Evolutionary conservation across 805 yeast genomes (phyloP).

Genomic region (Wickerhamiella alocasiicola): DNA sequence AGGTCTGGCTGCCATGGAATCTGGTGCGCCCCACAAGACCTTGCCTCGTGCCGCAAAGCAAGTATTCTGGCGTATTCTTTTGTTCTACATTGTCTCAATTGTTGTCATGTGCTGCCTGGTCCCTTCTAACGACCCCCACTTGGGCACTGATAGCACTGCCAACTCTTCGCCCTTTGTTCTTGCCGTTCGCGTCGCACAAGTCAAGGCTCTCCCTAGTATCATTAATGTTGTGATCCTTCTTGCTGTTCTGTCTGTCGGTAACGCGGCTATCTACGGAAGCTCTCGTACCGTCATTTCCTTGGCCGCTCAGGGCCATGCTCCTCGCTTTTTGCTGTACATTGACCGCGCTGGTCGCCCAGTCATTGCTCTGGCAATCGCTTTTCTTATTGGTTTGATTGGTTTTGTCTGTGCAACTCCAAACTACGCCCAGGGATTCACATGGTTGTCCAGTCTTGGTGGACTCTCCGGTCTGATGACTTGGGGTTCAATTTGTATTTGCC

Average conservation of each 20-base stretch:
- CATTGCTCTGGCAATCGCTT: constrained; percentile 42
- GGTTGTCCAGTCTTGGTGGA: constrained; percentile 71
- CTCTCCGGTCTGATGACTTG: constrained; percentile 65
- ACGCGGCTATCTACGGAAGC: constrained; percentile 57
- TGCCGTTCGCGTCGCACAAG: constrained; percentile 55
- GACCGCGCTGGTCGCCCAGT: constrained; percentile 72
- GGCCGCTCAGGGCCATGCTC: constrained; percentile 55
- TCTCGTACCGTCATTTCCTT: constrained; percentile 59
- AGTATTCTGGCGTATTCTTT: constrained; percentile 67
- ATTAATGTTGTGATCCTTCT: constrained; percentile 60
- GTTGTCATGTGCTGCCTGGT: constrained; percentile 55
- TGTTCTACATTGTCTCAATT: constrained; percentile 53
- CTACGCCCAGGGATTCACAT: constrained; percentile 42
- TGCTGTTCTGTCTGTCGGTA: constrained; percentile 61
- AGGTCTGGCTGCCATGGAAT: constrained; percentile 69
- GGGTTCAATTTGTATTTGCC: constrained; percentile 61
- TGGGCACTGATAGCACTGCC: constrained; percentile 44
- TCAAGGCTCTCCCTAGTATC: constrained; percentile 52
- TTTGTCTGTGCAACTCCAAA: constrained; percentile 50
- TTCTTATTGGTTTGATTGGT: constrained; percentile 42
- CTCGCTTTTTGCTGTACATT: constrained; percentile 48
- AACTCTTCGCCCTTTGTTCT: constrained; percentile 66
- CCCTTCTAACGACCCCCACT: constrained; percentile 42
- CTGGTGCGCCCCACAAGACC: constrained; percentile 50
- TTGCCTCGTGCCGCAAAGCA: constrained; percentile 68